Conservation (phyloP, 2,329 filamentous ascomycete species). For the Drechslerella dactyloides region DNA sequence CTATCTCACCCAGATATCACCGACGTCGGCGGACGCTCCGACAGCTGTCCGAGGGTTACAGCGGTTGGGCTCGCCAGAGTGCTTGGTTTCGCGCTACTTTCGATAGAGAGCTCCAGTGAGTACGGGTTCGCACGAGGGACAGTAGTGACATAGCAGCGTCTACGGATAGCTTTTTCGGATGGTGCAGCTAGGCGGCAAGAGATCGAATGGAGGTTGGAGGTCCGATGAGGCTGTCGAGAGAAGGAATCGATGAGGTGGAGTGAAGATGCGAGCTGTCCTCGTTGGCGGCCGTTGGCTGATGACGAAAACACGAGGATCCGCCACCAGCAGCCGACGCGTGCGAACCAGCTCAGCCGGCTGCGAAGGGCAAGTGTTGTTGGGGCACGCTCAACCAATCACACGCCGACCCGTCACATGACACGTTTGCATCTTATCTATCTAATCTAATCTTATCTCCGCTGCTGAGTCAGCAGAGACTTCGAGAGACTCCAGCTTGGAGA, state of each 20-base stretch:
- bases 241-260: constrained; percentile 15
- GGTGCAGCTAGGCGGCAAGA: not conserved
- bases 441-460: constrained; percentile 4
- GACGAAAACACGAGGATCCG: constrained; percentile 48
- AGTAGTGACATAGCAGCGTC: constrained; percentile 38
- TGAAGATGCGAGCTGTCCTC: constrained; percentile 17
- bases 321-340: constrained; percentile 26
- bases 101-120: constrained; percentile 24
- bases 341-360: not conserved
- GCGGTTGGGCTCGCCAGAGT: constrained; percentile 8
- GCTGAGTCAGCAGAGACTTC: not conserved
- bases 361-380: not conserved
- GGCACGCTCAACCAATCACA: constrained; percentile 32
- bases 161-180: constrained; percentile 10
- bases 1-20: constrained; percentile 3
- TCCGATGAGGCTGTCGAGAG: not conserved
- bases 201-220: constrained; percentile 3
- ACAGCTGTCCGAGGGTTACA: constrained; percentile 31
- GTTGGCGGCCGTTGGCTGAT: constrained; percentile 33
- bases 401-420: not conserved
- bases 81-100: constrained; percentile 21
- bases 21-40: constrained; percentile 15
- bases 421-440: constrained; percentile 14
- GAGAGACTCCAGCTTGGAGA: not conserved
- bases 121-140: constrained; percentile 12